A percentile compares a stretch with the other conserved stretches of the same genome.
Evolutionary conservation across 805 yeast species (phyloP).

Genomic region (Starmerella vitae): DNA sequence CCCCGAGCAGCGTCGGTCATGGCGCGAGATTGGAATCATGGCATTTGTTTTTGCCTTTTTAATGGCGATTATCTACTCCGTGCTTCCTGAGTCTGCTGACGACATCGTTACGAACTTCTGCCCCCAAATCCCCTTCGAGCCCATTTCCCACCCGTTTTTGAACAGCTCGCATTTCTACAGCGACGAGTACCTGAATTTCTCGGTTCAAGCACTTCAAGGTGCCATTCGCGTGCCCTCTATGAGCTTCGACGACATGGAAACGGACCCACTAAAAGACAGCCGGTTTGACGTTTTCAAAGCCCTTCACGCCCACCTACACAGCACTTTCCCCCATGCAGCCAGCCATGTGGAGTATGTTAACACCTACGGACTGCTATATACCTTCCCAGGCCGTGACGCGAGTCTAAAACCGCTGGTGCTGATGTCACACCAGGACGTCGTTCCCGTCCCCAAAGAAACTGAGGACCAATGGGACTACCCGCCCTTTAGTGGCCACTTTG

Average conservation of each 20-base stretch:
- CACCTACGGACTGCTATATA: constrained; percentile 47
- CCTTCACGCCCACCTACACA: constrained; percentile 39
- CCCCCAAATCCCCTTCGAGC: constrained; percentile 12
- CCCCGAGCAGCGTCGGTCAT: constrained; percentile 15
- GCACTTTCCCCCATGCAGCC: constrained; percentile 40
- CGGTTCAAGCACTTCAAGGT: constrained; percentile 25
- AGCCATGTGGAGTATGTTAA: constrained; percentile 41
- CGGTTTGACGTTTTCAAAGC: constrained; percentile 35
- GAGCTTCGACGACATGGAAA: constrained; percentile 39
- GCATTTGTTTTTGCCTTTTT: constrained; percentile 13
- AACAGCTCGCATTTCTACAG: constrained; percentile 12
- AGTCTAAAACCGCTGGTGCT: constrained; percentile 51
- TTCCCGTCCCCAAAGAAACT: constrained; percentile 53
- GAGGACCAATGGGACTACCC: constrained; percentile 48
- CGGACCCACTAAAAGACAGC: constrained; percentile 36
- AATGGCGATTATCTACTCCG: constrained; percentile 12
- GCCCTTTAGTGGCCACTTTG: constrained; percentile 56
- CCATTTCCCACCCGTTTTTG: constrained; percentile 3
- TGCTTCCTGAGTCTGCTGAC: constrained; percentile 16
- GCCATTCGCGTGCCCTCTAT: constrained; percentile 61
- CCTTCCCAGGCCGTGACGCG: constrained; percentile 46
- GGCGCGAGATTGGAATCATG: constrained; percentile 19
- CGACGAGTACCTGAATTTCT: constrained; percentile 10
- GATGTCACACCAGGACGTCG: constrained; percentile 72
- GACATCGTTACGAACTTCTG: constrained; percentile 20